phyloP scores from a whole-genome alignment of 192 early-diverging fungal genomes.

The Coemansia sp. region DNA sequence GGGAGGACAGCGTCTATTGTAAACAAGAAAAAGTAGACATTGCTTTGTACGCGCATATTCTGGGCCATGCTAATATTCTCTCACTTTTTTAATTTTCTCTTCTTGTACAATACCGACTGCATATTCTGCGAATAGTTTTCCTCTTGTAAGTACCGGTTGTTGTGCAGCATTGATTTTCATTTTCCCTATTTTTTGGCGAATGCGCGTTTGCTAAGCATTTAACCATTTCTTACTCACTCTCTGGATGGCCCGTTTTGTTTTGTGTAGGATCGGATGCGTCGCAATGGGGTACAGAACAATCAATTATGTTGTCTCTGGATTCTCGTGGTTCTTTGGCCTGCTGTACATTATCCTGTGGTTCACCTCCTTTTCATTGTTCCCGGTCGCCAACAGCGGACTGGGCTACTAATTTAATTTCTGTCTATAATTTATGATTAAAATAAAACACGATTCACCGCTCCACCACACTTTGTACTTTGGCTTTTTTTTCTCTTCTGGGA shows the following conservation, averaged over 20 bases:
- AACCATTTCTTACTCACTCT: not conserved
- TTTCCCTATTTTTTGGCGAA: not conserved
- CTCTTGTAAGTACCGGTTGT: slow-evolving; percentile 30
- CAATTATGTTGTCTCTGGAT: slow-evolving; percentile 39
- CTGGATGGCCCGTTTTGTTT: not conserved
- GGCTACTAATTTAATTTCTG: not conserved
- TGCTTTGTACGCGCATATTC: no score
- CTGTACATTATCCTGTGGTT: slow-evolving; percentile 50
- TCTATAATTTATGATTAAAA: not conserved
- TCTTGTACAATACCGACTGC: slow-evolving; percentile 3
- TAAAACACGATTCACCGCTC: no score
- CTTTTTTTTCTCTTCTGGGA: no score
- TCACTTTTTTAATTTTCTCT: not conserved
- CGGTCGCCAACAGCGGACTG: slow-evolving; percentile 13
- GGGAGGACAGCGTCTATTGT: not conserved
- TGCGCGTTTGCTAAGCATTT: slow-evolving; percentile 1
- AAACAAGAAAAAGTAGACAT: not conserved
- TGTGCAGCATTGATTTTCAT: not conserved
- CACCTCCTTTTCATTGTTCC: slow-evolving; percentile 47
- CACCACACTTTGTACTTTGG: no score
- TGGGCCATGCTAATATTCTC: not conserved
- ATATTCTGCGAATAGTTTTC: slow-evolving; percentile 20
- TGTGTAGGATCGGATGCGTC: slow-evolving; percentile 40
- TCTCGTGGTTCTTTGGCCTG: slow-evolving; percentile 45
- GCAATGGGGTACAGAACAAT: slow-evolving; percentile 32